Conservation (phyloP, 1,139 yeast species). For the Martiniozyma asiatica region DNA sequence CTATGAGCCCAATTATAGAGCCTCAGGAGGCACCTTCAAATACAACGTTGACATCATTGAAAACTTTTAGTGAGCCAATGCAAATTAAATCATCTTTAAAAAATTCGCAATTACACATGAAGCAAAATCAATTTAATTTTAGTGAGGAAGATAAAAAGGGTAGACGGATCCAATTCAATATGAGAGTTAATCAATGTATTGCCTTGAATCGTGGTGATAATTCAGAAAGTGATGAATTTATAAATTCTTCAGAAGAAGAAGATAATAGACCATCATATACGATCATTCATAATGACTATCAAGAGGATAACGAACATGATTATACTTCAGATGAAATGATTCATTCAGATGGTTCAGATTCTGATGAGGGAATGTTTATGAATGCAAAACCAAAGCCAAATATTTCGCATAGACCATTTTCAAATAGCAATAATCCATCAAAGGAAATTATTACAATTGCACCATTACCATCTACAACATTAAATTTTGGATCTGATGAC, state of each 20-base stretch:
- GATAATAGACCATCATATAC: neutral
- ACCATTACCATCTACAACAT: constrained; percentile 66
- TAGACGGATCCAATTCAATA: constrained; percentile 81
- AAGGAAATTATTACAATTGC: constrained; percentile 45
- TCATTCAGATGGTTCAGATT: constrained; percentile 20
- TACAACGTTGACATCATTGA: constrained; percentile 1
- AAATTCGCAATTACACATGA: constrained; percentile 7
- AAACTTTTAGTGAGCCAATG: constrained; percentile 1
- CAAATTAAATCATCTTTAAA: constrained; percentile 11
- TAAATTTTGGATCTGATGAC: constrained; percentile 69
- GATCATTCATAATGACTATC: constrained; percentile 23
- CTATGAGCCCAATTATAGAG: constrained; percentile 19
- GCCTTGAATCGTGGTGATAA: constrained; percentile 35
- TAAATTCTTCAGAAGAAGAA: constrained; percentile 32
- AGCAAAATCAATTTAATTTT: constrained; percentile 4
- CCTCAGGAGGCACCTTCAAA: constrained; percentile 8
- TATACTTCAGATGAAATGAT: constrained; percentile 14
- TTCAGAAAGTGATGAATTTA: constrained; percentile 20
- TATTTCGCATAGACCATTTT: constrained; percentile 18
- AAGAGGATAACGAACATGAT: constrained; percentile 20
- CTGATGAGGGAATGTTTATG: constrained; percentile 25
- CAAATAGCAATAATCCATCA: constrained; percentile 12
- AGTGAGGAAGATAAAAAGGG: neutral
- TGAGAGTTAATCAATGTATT: constrained; percentile 85
- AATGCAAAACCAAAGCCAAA: constrained; percentile 11